Conservation (phyloP, 106 monocot genomes). For the Dendrobium huoshanense region DNA sequence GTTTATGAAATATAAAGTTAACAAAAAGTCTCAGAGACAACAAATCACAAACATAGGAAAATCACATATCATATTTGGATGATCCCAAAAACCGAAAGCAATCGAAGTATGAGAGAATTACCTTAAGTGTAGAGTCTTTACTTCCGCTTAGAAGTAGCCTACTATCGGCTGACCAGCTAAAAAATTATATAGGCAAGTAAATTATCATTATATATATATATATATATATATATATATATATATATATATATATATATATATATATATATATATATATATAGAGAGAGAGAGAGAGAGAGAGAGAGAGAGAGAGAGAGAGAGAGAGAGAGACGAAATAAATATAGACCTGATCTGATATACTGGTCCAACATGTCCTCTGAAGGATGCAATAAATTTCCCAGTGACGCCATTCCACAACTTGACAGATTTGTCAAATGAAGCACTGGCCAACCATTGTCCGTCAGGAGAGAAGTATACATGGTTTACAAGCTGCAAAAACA, state of each 20-base stretch:
- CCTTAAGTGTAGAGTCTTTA: constrained; percentile 98
- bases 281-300: neutral
- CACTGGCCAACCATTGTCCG: constrained; percentile 96
- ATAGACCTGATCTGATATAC: constrained; percentile 93
- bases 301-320: neutral
- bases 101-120: constrained; percentile 9
- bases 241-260: too few relatives aligned
- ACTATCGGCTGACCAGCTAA: constrained; percentile 96
- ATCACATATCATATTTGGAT: neutral
- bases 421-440: constrained; percentile 97
- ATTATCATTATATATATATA: neutral
- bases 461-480: constrained; percentile 98
- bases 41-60: neutral
- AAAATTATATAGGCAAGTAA: constrained; percentile 2
- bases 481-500: constrained; percentile 80
- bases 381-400: constrained; percentile 69
- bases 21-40: neutral
- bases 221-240: neutral
- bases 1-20: neutral
- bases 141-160: constrained; percentile 97
- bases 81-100: neutral
- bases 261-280: neutral
- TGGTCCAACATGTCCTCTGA: constrained; percentile 91
- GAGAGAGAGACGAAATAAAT: neutral
- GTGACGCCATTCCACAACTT: constrained; percentile 96